Conservation (phyloP, 2,329 filamentous ascomycete species). For the Aureobasidium lini region DNA sequence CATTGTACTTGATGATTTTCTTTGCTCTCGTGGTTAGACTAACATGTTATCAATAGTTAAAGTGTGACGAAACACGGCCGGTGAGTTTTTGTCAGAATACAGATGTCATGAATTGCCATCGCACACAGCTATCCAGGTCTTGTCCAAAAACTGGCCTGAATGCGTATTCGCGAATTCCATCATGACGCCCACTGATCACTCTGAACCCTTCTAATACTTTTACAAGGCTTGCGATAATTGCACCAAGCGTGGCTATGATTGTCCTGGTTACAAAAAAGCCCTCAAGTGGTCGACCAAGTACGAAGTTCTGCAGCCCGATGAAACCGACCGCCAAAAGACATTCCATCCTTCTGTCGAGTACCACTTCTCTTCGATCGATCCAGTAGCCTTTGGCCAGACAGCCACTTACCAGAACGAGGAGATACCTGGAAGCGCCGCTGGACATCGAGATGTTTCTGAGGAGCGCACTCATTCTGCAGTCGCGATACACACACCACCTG, state of each 20-base stretch:
- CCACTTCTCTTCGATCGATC: slow-evolving; percentile 16
- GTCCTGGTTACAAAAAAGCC: slow-evolving; percentile 41
- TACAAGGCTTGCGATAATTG: slow-evolving; percentile 34
- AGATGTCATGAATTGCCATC: neutral
- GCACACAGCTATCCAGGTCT: neutral
- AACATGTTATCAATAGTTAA: slow-evolving; percentile 19
- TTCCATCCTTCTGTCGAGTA: slow-evolving; percentile 14
- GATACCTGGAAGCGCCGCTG: neutral
- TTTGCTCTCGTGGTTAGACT: neutral
- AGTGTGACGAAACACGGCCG: slow-evolving; percentile 39
- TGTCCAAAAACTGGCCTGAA: neutral
- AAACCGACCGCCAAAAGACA: slow-evolving; percentile 4
- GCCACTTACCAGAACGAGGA: neutral
- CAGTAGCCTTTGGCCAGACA: slow-evolving; percentile 11
- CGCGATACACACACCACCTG: neutral
- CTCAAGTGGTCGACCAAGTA: slow-evolving; percentile 44
- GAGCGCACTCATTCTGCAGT: neutral
- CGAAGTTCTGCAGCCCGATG: slow-evolving; percentile 34
- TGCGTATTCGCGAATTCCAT: too few relatives aligned
- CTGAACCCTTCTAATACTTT: too few relatives aligned
- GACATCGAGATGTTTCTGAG: neutral
- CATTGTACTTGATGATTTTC: neutral
- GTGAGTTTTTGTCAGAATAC: neutral
- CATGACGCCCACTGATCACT: too few relatives aligned
- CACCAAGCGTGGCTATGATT: slow-evolving; percentile 34